Base-by-base conservation (phyloP, 2,329 filamentous ascomycete species). In the Fusarium torreyae region DNA sequence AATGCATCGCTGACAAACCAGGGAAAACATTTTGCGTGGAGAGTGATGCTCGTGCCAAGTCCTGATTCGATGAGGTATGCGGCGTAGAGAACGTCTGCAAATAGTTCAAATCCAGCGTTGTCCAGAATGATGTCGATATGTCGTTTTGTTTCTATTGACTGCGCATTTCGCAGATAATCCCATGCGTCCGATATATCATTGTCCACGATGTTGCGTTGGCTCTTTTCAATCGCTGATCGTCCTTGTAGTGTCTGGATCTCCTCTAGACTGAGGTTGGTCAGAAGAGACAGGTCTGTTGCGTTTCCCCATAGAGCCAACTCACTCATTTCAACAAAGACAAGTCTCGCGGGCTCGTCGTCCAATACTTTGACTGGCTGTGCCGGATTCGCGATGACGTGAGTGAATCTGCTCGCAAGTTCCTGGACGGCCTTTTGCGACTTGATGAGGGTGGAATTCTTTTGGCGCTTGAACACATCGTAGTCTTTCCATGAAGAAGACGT, bases 91-190 rank as follows among this genome's bases (percentile, higher is more conserved):
- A 60, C n/a, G 2, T 60, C 57, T 13, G 57, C 24, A 24, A 60
- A 60, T 7, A 60, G 36, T 5, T 60, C 57, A 15, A 60, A 60
- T 20, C 57, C 57, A 5, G 36, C 57, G 15, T 60, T 60, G 7
- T 60, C 57, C 10, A 60, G 52, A 11, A 60, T 9, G 9, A 60
- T 48, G 7, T 60, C 57, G 6, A 60, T 44, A 4, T 60, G 43
- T n/a, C 57, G 57, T 2, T 33, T 5, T 0, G 10, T 1, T 31
- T 31, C 17, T 5, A 9, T 50, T 1, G 15, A 4, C 14, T 10
- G 22, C 2, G 4, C 22, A 13, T 38, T 18, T n/a, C 17, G 43
- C 18, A 60, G 18, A 31, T 60, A 50, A 5, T 50, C 9, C 57
- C 57, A 60, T 2, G n/a, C 57, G 11, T 50, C n/a, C 2, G 4